These are phyloP conservation scores for Populus alba DNA, from an alignment of 345 rosid species.

Conservation along the genomic window DNA sequence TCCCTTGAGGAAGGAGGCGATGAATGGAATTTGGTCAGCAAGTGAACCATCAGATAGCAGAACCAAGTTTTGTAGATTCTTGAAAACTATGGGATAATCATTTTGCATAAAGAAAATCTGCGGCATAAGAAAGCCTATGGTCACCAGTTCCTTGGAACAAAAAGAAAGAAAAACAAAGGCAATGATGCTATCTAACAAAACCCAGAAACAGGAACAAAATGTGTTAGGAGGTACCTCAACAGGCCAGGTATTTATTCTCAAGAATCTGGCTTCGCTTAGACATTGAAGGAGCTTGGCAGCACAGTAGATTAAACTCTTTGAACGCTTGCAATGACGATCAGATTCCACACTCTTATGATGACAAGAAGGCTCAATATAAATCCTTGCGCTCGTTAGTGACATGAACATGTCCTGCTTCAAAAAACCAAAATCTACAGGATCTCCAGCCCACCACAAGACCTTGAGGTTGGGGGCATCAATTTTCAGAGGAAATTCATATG, in stretches of 20 bases:
- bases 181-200: neutral
- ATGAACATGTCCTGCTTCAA: neutral
- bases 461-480: conserved; percentile 2
- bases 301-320: conserved; percentile 14
- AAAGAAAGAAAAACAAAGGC: neutral
- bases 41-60: neutral
- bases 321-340: conserved; percentile 12
- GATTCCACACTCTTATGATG: conserved; percentile 9
- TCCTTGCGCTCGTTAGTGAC: neutral
- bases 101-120: conserved; percentile 21
- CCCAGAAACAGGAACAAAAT: neutral
- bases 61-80: conserved; percentile 2
- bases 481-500: conserved; percentile 6
- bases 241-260: conserved; percentile 18
- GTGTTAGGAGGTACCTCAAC: conserved; percentile 11
- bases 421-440: conserved; percentile 17
- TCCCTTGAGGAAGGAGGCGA: conserved; percentile 15
- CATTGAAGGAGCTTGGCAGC: conserved; percentile 12
- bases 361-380: conserved; percentile 16
- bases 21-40: neutral
- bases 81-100: neutral
- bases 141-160: neutral
- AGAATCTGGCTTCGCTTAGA: neutral
- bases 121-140: neutral
- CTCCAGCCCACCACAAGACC: conserved; percentile 8